phyloP scores from a whole-genome alignment of 2,329 filamentous ascomycete genomes.

The Xylaria hypoxylon region DNA sequence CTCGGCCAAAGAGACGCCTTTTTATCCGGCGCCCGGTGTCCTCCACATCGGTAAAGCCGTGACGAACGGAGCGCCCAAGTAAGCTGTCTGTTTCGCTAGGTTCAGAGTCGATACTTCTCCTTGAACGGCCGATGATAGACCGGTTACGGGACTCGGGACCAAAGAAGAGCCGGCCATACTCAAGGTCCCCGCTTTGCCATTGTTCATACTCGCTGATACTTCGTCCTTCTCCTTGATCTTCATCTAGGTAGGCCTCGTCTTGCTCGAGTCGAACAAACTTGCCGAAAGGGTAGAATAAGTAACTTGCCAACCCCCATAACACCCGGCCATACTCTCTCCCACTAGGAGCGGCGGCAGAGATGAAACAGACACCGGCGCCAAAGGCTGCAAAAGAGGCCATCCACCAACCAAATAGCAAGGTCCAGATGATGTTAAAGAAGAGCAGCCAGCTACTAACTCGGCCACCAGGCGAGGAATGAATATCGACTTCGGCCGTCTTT shows the following conservation, averaged over 20 bases:
- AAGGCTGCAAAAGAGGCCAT: slow-evolving; percentile 80
- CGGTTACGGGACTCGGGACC: slow-evolving; percentile 78
- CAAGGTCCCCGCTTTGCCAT: slow-evolving; percentile 97
- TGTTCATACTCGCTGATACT: slow-evolving; percentile 99
- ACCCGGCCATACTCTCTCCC: slow-evolving; percentile 87
- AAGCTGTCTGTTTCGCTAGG: slow-evolving; percentile 90
- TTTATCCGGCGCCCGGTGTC: slow-evolving; percentile 67
- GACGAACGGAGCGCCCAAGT: slow-evolving; percentile 71
- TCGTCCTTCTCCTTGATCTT: slow-evolving; percentile 94
- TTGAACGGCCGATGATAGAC: slow-evolving; percentile 85
- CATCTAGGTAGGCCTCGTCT: slow-evolving; percentile 92
- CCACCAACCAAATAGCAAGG: slow-evolving; percentile 95
- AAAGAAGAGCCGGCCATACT: slow-evolving; percentile 96
- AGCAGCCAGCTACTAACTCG: slow-evolving; percentile 86
- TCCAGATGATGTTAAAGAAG: slow-evolving; percentile 92
- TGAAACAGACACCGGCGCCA: slow-evolving; percentile 81
- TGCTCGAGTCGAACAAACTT: slow-evolving; percentile 94
- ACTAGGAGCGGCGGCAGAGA: slow-evolving; percentile 82
- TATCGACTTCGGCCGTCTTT: slow-evolving; percentile 94
- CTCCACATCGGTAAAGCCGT: slow-evolving; percentile 56
- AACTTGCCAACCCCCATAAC: slow-evolving; percentile 84
- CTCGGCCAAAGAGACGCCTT: slow-evolving; percentile 90
- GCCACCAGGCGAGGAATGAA: slow-evolving; percentile 92
- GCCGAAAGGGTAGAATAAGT: slow-evolving; percentile 95
- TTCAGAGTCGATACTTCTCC: slow-evolving; percentile 87